Conservation (phyloP, 768 basidiomycete genomes). For the Gloeostereum incarnatum region DNA sequence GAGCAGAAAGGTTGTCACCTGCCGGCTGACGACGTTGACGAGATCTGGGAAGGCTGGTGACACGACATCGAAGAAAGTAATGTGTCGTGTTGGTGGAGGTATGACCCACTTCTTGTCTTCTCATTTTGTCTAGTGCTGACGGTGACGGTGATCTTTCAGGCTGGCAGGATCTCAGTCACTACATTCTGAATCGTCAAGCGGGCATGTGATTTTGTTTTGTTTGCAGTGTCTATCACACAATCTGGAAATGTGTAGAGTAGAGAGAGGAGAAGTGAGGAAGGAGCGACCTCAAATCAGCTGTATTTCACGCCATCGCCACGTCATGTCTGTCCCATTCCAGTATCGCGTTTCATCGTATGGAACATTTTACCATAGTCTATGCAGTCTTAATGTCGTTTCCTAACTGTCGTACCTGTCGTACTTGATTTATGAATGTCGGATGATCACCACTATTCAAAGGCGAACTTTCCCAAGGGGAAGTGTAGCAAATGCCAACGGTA, state of each 20-base stretch:
- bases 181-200: constrained; percentile 69
- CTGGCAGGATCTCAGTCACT: constrained; percentile 74
- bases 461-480: too few relatives aligned
- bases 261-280: too few relatives aligned
- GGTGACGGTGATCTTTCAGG: constrained; percentile 36
- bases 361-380: constrained; percentile 11
- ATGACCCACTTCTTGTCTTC: constrained; percentile 14
- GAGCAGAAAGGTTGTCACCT: constrained; percentile 67
- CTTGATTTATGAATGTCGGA: too few relatives aligned
- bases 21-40: constrained; percentile 70
- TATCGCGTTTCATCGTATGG: constrained; percentile 3
- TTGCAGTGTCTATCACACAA: not conserved
- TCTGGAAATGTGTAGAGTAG: too few relatives aligned
- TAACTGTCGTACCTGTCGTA: too few relatives aligned
- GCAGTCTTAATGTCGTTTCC: too few relatives aligned
- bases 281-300: not conserved
- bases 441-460: too few relatives aligned
- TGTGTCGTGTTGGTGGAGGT: constrained; percentile 89
- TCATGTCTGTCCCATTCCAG: not conserved
- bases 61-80: constrained; percentile 72
- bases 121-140: constrained; percentile 1
- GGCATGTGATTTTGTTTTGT: constrained; percentile 32
- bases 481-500: too few relatives aligned
- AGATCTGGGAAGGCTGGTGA: constrained; percentile 40
- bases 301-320: constrained; percentile 1